Evolutionary conservation across 371 early-diverging fungal species (phyloP).

Genomic region (Mucor velutinosus): DNA sequence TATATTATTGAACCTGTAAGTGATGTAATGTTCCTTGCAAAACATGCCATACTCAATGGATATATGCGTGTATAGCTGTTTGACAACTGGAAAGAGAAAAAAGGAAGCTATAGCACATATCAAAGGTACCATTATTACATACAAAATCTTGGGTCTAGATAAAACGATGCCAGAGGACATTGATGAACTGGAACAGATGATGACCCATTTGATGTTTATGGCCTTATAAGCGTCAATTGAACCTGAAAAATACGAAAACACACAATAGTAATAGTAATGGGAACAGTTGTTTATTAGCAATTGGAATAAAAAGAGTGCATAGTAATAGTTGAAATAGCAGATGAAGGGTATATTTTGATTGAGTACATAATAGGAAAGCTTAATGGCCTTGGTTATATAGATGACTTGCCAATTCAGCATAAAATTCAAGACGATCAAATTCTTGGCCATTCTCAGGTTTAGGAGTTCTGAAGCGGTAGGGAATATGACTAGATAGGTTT

Average conservation of each 20-base stretch:
- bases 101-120: constrained; percentile 19
- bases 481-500: constrained; percentile 14
- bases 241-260: too few species aligned
- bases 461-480: constrained; percentile 21
- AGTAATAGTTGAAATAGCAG: not conserved
- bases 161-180: constrained; percentile 21
- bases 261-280: not conserved
- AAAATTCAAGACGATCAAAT: constrained; percentile 81
- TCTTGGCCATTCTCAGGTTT: constrained; percentile 22
- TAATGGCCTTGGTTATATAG: constrained; percentile 57
- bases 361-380: not conserved
- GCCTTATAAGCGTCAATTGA: too few species aligned
- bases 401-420: constrained; percentile 71
- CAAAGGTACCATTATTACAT: constrained; percentile 14
- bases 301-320: not conserved
- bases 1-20: constrained; percentile 25
- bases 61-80: not conserved
- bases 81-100: constrained; percentile 3
- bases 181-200: constrained; percentile 23
- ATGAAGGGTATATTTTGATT: not conserved
- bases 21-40: not conserved
- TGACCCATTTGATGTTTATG: constrained; percentile 8
- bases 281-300: not conserved
- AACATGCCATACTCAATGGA: too few species aligned
- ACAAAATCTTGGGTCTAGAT: constrained; percentile 20